Evolutionary conservation across 192 early-diverging fungal species (phyloP).

Genomic region (Lobosporangium transversale): DNA sequence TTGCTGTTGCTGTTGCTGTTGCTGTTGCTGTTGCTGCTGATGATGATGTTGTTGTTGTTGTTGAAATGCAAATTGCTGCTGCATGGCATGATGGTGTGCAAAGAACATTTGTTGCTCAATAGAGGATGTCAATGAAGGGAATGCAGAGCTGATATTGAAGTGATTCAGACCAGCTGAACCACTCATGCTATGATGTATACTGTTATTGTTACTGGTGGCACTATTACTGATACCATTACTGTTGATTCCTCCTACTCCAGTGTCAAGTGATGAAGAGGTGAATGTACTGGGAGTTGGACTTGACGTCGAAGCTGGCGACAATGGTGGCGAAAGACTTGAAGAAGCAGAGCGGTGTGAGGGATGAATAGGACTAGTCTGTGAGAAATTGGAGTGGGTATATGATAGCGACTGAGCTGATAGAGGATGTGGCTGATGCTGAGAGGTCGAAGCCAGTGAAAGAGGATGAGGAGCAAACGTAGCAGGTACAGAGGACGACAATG

Average conservation of each 20-base stretch:
- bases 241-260: neutral
- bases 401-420: slow-evolving; percentile 12
- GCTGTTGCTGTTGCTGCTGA: slow-evolving; percentile 20
- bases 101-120: slow-evolving; percentile 46
- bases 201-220: neutral
- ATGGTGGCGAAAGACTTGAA: slow-evolving; percentile 16
- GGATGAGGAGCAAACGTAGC: neutral
- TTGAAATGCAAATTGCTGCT: slow-evolving; percentile 44
- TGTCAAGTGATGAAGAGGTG: neutral
- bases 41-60: slow-evolving; percentile 37
- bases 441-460: neutral
- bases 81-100: slow-evolving; percentile 35
- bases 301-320: slow-evolving; percentile 21
- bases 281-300: neutral
- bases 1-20: slow-evolving; percentile 10
- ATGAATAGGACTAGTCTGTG: neutral
- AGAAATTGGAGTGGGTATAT: slow-evolving; percentile 12
- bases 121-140: slow-evolving; percentile 23
- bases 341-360: neutral
- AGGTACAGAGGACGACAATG: neutral
- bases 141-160: slow-evolving; percentile 7
- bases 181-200: neutral
- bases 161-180: slow-evolving; percentile 21
- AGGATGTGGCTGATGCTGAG: slow-evolving; percentile 1
- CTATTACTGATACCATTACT: neutral